Evolutionary conservation across 331 rosid species (phyloP), one percentile per base, ranked within the genome.

Genomic region (Cydonia oblonga): DNA sequence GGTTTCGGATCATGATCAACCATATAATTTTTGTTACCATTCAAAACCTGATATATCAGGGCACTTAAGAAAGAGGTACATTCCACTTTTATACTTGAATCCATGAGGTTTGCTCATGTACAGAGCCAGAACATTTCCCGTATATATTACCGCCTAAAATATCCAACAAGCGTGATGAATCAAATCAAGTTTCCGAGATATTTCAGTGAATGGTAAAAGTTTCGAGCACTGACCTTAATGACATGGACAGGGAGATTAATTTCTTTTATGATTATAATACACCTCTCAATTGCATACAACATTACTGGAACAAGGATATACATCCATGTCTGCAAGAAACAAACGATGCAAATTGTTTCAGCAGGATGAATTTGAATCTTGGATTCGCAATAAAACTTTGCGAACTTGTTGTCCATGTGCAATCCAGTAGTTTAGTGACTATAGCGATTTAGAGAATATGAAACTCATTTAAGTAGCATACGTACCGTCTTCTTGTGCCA

Each of bases 291-390:
- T 12, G 84, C 85, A 63, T 93, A 90, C 75, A 93, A 72, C 28
- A 74, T 18, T 24, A 87, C 30, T 51, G 96, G 98, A 63, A 82
- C 76, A 62, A 68, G 77, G 26, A 93, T 75, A 80, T 93, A 93
- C 98, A 93, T 93, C 98, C 98, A 93, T 70, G 98, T 89, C 98
- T 93, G 93, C 81, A 76, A 30, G 29, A 23, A 64, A 44, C 61
- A 51, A 51, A 42, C 5, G 18, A 68, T 49, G 54, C 20, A 16
- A 12, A 19, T 26, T 26, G 60, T 46, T 26, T 68, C 60, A 26
- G 72, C 60, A 9, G 15, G 61, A 56, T 56, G 61, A 18, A 42
- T 26, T 23, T 42, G 22, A 42, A 25, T 15, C 52, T 24, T 13
- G 64, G 7, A 59, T 23, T 59, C 5, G 19, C 16, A 42, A 66